These are phyloP conservation scores for Phytophthora rubi DNA, from an alignment of 352 stramenopile species.

Conservation along the genomic window DNA sequence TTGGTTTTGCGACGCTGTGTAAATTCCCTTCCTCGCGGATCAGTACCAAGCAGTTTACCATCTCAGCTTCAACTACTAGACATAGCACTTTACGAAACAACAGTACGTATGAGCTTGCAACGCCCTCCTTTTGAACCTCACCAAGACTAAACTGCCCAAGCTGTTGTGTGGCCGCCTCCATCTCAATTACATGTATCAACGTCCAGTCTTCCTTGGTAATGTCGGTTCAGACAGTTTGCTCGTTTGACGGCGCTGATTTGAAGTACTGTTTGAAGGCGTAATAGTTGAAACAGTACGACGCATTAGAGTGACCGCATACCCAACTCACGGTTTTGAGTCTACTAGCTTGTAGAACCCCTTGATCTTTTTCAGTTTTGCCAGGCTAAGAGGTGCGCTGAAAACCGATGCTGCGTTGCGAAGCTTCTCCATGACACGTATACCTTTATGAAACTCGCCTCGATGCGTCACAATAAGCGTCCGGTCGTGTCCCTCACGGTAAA, in stretches of 20 bases:
- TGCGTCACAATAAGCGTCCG: not conserved
- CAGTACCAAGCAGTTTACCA: not conserved
- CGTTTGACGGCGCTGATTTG: no score
- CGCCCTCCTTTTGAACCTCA: no score
- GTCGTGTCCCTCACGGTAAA: no score
- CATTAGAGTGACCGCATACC: constrained; percentile 8
- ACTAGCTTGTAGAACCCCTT: constrained; percentile 8
- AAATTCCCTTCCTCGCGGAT: not conserved
- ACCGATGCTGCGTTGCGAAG: constrained; percentile 1
- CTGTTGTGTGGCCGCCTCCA: constrained; percentile 11
- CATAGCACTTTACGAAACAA: constrained; percentile 10
- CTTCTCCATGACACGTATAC: constrained; percentile 1
- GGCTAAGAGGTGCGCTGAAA: not conserved
- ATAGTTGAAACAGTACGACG: constrained; percentile 9
- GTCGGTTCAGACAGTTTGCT: not conserved
- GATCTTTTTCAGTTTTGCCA: constrained; percentile 6
- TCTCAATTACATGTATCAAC: constrained; percentile 8
- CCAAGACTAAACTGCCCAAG: constrained; percentile 1
- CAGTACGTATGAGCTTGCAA: constrained; percentile 12
- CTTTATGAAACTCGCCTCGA: not conserved
- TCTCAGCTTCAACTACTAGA: not conserved
- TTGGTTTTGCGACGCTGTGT: no score
- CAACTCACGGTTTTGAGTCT: constrained; percentile 6
- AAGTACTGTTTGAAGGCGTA: no score
- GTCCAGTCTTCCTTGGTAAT: constrained; percentile 3